Conservation (phyloP, 2,329 filamentous ascomycete genomes). For the Aspergillus oerlinghausenensis region DNA sequence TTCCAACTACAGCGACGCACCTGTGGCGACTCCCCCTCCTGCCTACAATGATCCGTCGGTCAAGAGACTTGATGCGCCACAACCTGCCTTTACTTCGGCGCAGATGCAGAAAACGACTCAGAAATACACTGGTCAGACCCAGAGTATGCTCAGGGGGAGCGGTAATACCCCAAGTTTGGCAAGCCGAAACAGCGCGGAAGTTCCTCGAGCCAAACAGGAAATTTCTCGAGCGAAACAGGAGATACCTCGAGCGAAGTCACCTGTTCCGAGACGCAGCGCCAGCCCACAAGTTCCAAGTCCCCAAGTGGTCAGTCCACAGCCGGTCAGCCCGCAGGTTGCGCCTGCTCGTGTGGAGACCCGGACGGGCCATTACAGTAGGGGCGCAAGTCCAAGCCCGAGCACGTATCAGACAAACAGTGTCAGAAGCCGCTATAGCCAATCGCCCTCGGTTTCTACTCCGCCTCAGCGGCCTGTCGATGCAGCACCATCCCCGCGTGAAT, state of each 20-base stretch:
- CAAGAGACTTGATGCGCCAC: constrained; percentile 78
- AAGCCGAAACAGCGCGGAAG: constrained; percentile 53
- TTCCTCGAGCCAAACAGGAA: constrained; percentile 58
- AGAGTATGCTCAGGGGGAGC: constrained; percentile 63
- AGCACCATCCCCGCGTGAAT: constrained; percentile 6
- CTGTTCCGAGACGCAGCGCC: constrained; percentile 1
- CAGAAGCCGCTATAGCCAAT: constrained; percentile 36
- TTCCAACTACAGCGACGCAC: constrained; percentile 29
- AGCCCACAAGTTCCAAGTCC: constrained; percentile 28
- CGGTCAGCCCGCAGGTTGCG: constrained; percentile 24
- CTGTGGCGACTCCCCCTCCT: constrained; percentile 66
- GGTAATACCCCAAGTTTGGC: constrained; percentile 51
- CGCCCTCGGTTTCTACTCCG: constrained; percentile 28
- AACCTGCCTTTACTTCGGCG: constrained; percentile 84
- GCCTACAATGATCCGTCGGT: constrained; percentile 73
- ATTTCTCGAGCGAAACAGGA: constrained; percentile 66
- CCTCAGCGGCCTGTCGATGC: constrained; percentile 33
- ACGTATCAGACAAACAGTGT: constrained; percentile 42
- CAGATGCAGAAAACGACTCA: constrained; percentile 95
- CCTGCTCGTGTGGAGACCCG: constrained; percentile 27
- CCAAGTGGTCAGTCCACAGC: not conserved
- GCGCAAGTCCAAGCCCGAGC: constrained; percentile 41
- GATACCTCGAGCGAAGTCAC: constrained; percentile 52
- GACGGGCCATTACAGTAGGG: constrained; percentile 41
- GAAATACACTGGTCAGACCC: constrained; percentile 77